A percentile compares a stretch with the other conserved stretches of the same genome.
These are phyloP conservation scores for Cajanus cajan DNA, from an alignment of 306 rosid genomes.

Conservation along the genomic window DNA sequence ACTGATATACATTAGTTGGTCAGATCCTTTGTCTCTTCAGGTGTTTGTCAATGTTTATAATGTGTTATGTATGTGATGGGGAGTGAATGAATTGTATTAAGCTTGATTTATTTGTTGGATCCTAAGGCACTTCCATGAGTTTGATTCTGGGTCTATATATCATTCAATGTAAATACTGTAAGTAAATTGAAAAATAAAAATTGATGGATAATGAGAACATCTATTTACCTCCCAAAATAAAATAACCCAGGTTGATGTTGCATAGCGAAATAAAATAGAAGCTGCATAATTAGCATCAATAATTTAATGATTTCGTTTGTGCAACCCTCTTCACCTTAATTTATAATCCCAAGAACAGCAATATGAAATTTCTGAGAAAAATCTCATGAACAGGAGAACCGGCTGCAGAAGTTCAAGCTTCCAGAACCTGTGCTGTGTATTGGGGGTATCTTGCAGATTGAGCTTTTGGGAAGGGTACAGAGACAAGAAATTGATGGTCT, in stretches of 20 bases:
- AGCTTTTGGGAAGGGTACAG: slow-evolving; percentile 89
- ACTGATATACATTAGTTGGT: background rate
- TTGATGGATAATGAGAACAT: slow-evolving; percentile 3
- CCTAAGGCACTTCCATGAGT: background rate
- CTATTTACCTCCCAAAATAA: background rate
- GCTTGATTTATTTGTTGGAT: background rate
- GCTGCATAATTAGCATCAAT: background rate
- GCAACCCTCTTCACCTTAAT: background rate
- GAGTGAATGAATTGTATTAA: background rate
- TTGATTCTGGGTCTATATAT: background rate
- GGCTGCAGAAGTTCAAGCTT: slow-evolving; percentile 72
- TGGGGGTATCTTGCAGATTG: slow-evolving; percentile 89
- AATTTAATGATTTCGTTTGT: background rate
- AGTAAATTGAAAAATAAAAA: background rate
- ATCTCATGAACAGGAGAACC: slow-evolving; percentile 50
- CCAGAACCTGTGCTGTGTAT: slow-evolving; percentile 92
- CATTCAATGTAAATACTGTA: background rate
- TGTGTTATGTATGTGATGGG: background rate
- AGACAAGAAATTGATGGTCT: slow-evolving; percentile 81
- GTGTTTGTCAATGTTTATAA: background rate
- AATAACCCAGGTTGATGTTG: background rate
- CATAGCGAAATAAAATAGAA: slow-evolving; percentile 5
- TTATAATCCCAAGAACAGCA: background rate
- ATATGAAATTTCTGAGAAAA: slow-evolving; percentile 18
- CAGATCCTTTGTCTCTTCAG: background rate